Percentiles rank a stretch among this genome's conserved stretches.
These are phyloP conservation scores for Astrothelium subdiscretum DNA, from an alignment of 495 filamentous ascomycete species.

Conservation along the genomic window DNA sequence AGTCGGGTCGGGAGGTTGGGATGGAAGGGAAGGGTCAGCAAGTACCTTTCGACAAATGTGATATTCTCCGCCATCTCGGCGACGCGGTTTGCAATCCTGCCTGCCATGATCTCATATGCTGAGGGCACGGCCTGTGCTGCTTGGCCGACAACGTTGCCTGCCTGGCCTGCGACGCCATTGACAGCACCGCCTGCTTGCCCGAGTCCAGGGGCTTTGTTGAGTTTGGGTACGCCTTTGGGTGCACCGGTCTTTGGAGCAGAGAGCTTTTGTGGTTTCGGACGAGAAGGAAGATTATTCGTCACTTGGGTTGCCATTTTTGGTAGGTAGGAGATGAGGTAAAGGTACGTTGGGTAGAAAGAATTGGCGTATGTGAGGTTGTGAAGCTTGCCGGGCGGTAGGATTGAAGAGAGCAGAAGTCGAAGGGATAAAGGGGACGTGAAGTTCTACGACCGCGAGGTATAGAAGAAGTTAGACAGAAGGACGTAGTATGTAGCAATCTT, in stretches of 20 bases:
- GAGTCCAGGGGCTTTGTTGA: not conserved
- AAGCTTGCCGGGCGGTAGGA: not conserved
- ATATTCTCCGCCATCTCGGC: slow-evolving; percentile 35
- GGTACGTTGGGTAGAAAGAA: too few relatives aligned
- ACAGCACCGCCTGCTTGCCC: not conserved
- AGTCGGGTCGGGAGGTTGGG: not conserved
- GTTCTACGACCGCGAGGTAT: too few relatives aligned
- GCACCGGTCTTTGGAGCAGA: not conserved
- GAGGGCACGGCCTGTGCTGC: slow-evolving; percentile 8
- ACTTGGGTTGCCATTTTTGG: not conserved
- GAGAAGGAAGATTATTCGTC: not conserved
- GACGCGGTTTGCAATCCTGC: slow-evolving; percentile 28
- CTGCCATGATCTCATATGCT: slow-evolving; percentile 31
- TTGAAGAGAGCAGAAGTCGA: not conserved
- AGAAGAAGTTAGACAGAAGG: too few relatives aligned
- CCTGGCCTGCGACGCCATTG: not conserved
- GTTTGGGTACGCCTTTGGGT: not conserved
- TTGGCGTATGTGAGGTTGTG: not conserved
- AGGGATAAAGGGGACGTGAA: too few relatives aligned
- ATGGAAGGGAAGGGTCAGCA: not conserved
- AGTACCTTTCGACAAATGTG: slow-evolving; percentile 32
- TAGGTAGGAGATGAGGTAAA: not conserved
- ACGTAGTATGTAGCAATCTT: not conserved
- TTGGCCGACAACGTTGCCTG: not conserved
- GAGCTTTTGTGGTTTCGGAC: not conserved